Evolutionary conservation across 352 stramenopile species (phyloP).

Genomic region (Phytopythium montanum): DNA sequence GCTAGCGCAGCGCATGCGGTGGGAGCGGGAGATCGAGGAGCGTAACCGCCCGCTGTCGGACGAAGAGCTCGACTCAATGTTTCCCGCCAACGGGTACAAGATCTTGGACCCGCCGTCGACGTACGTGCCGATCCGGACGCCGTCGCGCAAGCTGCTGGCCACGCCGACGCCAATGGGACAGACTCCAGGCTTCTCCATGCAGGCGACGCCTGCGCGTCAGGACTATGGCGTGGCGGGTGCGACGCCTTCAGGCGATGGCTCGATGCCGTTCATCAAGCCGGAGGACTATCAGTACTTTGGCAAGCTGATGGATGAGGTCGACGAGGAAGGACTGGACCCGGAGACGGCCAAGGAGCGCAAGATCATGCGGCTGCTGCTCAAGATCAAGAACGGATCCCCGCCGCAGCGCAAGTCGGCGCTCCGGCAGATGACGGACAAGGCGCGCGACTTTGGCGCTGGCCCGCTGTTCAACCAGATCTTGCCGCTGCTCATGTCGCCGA

Average conservation of each 20-base stretch:
- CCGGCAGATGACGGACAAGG: constrained; percentile 97
- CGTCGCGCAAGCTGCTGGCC: constrained; percentile 92
- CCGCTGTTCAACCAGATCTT: constrained; percentile 99
- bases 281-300: constrained; percentile 99
- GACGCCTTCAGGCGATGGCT: constrained; percentile 69
- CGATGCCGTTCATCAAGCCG: constrained; percentile 97
- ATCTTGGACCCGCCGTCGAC: constrained; percentile 93
- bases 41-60: constrained; percentile 95
- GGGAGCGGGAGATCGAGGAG: constrained; percentile 97
- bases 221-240: constrained; percentile 72
- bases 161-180: constrained; percentile 95
- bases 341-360: constrained; percentile 95
- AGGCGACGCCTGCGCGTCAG: constrained; percentile 69
- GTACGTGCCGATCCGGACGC: constrained; percentile 96
- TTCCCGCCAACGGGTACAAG: constrained; percentile 94
- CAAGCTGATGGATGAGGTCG: constrained; percentile 92
- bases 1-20: constrained; percentile 90
- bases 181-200: constrained; percentile 90
- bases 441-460: constrained; percentile 94
- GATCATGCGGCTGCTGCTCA: constrained; percentile 98
- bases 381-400: constrained; percentile 99
- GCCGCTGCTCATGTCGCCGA: constrained; percentile 97
- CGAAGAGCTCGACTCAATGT: constrained; percentile 96
- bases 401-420: constrained; percentile 96
- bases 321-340: constrained; percentile 83